Evolutionary conservation across 2,329 filamentous ascomycete genomes (phyloP), one percentile per base, ranked within the genome.

Genomic region (Aquanectria penicillioides): DNA sequence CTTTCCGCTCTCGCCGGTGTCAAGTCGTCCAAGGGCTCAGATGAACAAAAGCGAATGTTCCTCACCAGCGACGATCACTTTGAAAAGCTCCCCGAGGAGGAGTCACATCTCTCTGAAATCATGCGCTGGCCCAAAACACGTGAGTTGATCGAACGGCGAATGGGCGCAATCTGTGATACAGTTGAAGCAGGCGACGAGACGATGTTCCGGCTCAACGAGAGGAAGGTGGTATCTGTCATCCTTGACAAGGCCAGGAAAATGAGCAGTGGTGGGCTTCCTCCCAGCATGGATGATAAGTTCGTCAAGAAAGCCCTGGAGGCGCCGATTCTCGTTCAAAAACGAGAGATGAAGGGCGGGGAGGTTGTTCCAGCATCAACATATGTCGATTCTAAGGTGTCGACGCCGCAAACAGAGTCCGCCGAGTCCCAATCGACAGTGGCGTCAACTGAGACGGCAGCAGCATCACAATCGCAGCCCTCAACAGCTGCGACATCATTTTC

Each of bases 271-370:
- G 86, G 88, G 0, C 77, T 98, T 9, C 93, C 95, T 2, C 77
- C 80, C 6, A 97, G 90, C 67, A 85, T 99, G 82, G 94, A 97
- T 72, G 91, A 95, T 41, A 89, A 86, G 36, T 96, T 97, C 67
- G 87, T 99, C 8, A 85, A 83, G 48, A 89, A 89, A 69, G 85
- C 85, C 2, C 80, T 99, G 5, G 91, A 95, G 66, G 85, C 88
- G 5, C 94, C 95, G 0, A 80, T 97, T 37, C 79, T 92, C 66
- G 86, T 86, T 26, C 81, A 93, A 34, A 89, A 83, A 69, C 82
- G 86, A 40, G 83, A 88, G 54, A 80, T 86, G 46, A 64, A 64
- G 34, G 57, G 60, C 5, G 57, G 53, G 3, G 56, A 65, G n/a
- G 51, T 55, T 12, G 49, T 56, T 2, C 46, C 58, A 3, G 31